Evolutionary conservation across 768 basidiomycete genomes (phyloP).

Genomic region (Tricholoma sp.): DNA sequence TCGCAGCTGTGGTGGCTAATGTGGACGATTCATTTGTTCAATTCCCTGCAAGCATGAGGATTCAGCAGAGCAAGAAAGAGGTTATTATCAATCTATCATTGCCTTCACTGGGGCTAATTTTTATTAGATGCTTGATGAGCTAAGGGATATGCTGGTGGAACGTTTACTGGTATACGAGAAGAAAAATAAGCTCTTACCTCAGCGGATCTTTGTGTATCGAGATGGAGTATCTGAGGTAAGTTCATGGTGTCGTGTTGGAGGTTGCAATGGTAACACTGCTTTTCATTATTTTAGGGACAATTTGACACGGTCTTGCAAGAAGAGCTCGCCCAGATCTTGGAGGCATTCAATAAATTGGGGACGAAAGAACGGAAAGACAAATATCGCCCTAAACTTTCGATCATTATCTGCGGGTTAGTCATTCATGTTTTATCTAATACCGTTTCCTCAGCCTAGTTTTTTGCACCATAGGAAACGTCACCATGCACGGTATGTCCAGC

Average conservation of each 20-base stretch:
- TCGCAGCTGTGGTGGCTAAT: slow-evolving; percentile 80
- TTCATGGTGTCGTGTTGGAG: not conserved
- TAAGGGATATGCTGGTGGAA: slow-evolving; percentile 65
- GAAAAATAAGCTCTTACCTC: slow-evolving; percentile 55
- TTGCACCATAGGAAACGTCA: slow-evolving; percentile 48
- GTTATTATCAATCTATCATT: slow-evolving; percentile 13
- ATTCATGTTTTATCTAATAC: not conserved
- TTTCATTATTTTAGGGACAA: slow-evolving; percentile 44
- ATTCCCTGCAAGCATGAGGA: slow-evolving; percentile 67
- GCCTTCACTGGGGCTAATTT: not conserved
- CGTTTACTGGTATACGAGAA: slow-evolving; percentile 53
- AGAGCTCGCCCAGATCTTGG: slow-evolving; percentile 58
- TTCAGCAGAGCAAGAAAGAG: slow-evolving; percentile 53
- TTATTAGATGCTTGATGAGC: slow-evolving; percentile 64
- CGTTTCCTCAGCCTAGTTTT: not conserved
- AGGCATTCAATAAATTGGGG: slow-evolving; percentile 53
- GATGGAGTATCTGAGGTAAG: slow-evolving; percentile 80
- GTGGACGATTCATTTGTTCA: slow-evolving; percentile 66
- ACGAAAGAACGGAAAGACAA: slow-evolving; percentile 34
- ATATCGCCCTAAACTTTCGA: slow-evolving; percentile 62
- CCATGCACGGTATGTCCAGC: slow-evolving; percentile 44
- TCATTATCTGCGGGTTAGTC: slow-evolving; percentile 66
- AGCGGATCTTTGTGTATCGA: slow-evolving; percentile 67
- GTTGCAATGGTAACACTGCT: not conserved
- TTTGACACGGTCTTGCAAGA: slow-evolving; percentile 53